Base-by-base conservation (phyloP, 345 rosid species). In the Eucalyptus microcorys region DNA sequence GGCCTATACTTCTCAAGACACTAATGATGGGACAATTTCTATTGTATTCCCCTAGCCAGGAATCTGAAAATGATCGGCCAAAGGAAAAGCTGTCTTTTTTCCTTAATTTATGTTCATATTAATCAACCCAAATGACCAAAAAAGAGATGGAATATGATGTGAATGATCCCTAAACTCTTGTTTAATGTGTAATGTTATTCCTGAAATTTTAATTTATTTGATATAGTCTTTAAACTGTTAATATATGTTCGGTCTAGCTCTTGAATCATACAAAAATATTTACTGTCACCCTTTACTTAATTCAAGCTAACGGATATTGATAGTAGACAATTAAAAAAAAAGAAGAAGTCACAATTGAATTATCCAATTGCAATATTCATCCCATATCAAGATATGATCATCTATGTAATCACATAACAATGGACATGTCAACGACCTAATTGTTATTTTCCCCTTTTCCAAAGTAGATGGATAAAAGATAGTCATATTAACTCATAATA, bases 201-300 rank as follows among this genome's bases (percentile, higher is more conserved):
- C 0, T 71, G 4, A 34, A 17, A 1, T 71, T 34, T 17, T 17
- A 71, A 71, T 34, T 34, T 34, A 19, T 34, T 9, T 5, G 11
- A 17, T 68, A 10, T 34, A 21, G 0, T 9, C 7, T 11, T 0
- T 37, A 1, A 71, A 34, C 3, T 34, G 6, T 34, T 8, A 3
- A 3, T 68, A 5, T 9, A 68, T 34, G 7, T 17, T 68, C 2
- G 0, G 26, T 68, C 2, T 68, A 68, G 4, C 21, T 17, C 1
- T 10, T 40, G 4, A 17, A 34, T 8, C 24, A 34, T 71, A 71
- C 34, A 43, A 34, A 34, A 17, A 17, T 17, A 10, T 8, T 68
- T 10, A 16, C 10, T 34, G 1, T 17, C 1, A 0, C 7, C 26
- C 14, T 34, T 71, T 34, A 10, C 24, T 19, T 71, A 16, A 9